A percentile compares a stretch with the other conserved stretches of the same genome.
Evolutionary conservation across 805 yeast species (phyloP).

Genomic region (Saturnispora halmiae): DNA sequence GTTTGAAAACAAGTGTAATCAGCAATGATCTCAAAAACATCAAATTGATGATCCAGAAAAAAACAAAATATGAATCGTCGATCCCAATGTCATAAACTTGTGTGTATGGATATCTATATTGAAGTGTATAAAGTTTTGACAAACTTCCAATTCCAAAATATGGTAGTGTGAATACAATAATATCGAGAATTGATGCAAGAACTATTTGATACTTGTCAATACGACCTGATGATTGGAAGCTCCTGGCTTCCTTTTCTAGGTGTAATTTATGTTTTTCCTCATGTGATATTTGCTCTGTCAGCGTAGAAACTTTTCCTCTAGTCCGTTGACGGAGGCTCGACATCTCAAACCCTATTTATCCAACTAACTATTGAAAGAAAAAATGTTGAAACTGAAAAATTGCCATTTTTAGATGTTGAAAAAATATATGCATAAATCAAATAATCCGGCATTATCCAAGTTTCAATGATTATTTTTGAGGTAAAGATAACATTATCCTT

Average conservation of each 20-base stretch:
- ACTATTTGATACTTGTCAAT: constrained; percentile 18
- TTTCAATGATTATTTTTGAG: too few relatives aligned
- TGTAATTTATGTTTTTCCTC: constrained; percentile 1
- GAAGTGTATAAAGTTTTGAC: constrained; percentile 34
- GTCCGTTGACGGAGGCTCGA: constrained; percentile 4
- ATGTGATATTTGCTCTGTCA: background rate
- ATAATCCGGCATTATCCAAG: background rate
- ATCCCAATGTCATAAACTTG: constrained; percentile 44
- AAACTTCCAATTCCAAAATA: constrained; percentile 20
- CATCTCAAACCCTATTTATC: background rate
- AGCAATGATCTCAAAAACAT: constrained; percentile 51
- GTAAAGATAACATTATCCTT: too few relatives aligned
- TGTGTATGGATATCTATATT: constrained; percentile 28
- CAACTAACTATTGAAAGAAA: background rate
- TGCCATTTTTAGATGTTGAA: background rate
- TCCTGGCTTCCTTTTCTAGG: background rate
- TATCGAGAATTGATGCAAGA: constrained; percentile 15
- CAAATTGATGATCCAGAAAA: constrained; percentile 45
- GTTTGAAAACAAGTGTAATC: constrained; percentile 50
- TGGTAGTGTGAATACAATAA: constrained; percentile 14
- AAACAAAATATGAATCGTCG: constrained; percentile 46
- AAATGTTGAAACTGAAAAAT: background rate
- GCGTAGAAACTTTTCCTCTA: background rate
- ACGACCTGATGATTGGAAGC: constrained; percentile 12
- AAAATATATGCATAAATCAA: background rate